Conservation (phyloP, 2,329 filamentous ascomycete species). For the Cordyceps tenuipes region DNA sequence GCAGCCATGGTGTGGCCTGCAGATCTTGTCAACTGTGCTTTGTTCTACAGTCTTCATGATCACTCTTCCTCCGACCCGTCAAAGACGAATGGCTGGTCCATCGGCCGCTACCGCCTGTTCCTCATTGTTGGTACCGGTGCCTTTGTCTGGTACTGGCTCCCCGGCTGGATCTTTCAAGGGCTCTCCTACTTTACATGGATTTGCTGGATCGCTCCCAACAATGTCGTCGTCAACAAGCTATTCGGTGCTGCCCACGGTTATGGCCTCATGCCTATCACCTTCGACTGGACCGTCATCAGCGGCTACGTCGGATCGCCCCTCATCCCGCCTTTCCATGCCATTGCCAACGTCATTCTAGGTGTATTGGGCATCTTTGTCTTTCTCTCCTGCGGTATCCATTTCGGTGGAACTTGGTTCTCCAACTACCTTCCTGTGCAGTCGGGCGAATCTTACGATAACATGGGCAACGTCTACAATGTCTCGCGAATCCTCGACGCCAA, state of each 20-base stretch:
- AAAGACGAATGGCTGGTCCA: slow-evolving; percentile 50
- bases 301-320: slow-evolving; percentile 42
- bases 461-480: slow-evolving; percentile 50
- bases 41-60: slow-evolving; percentile 42
- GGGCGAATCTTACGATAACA: slow-evolving; percentile 56
- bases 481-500: slow-evolving; percentile 48
- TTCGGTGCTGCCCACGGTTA: slow-evolving; percentile 51
- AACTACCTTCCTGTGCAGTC: slow-evolving; percentile 56
- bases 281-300: slow-evolving; percentile 42
- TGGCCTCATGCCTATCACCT: slow-evolving; percentile 53
- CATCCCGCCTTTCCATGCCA: slow-evolving; percentile 45
- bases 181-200: slow-evolving; percentile 55
- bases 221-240: slow-evolving; percentile 52
- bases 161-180: slow-evolving; percentile 54
- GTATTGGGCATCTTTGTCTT: slow-evolving; percentile 47
- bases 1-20: slow-evolving; percentile 52
- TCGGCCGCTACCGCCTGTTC: slow-evolving; percentile 58
- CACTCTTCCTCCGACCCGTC: slow-evolving; percentile 38
- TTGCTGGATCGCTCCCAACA: slow-evolving; percentile 55
- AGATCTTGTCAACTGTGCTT: slow-evolving; percentile 43
- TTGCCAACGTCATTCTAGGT: slow-evolving; percentile 45
- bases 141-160: slow-evolving; percentile 52
- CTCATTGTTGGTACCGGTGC: slow-evolving; percentile 44
- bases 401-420: slow-evolving; percentile 46
- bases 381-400: slow-evolving; percentile 52